Conservation (phyloP, 1,139 yeast species). For the Sugiyamaella grinbergsii region DNA sequence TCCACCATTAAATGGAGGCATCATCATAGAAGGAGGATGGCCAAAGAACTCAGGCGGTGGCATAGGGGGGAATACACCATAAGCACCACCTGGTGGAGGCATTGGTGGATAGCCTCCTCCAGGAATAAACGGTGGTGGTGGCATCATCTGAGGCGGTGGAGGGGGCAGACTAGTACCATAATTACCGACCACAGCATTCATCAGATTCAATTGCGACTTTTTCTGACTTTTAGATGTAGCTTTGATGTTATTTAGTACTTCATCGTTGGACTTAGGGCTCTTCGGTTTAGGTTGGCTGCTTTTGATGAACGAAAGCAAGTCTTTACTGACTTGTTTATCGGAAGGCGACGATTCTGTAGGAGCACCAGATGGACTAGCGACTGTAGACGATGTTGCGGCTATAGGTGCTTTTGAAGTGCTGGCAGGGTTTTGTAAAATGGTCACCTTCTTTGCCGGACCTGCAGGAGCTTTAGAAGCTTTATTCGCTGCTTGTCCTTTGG, state of each 20-base stretch:
- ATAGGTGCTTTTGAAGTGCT: neutral
- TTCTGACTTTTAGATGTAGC: constrained; percentile 43
- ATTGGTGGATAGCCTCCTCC: constrained; percentile 30
- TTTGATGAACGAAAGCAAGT: constrained; percentile 48
- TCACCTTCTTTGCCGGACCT: constrained; percentile 1
- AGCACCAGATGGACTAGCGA: too few species aligned
- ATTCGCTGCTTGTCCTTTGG: constrained; percentile 6
- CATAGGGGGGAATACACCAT: constrained; percentile 22
- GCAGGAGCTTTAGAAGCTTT: constrained; percentile 1
- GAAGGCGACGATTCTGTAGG: constrained; percentile 17
- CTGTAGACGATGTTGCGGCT: too few species aligned
- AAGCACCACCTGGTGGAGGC: constrained; percentile 24
- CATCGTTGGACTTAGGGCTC: constrained; percentile 34
- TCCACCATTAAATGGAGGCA: constrained; percentile 25
- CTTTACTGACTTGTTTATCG: constrained; percentile 39
- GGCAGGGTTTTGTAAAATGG: constrained; percentile 9
- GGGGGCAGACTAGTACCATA: constrained; percentile 25
- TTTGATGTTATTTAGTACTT: constrained; percentile 41
- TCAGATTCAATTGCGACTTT: constrained; percentile 47
- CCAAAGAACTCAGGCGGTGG: constrained; percentile 23
- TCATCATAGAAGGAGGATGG: constrained; percentile 15
- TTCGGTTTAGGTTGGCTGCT: constrained; percentile 29
- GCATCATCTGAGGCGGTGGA: constrained; percentile 43
- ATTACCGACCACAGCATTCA: constrained; percentile 48
- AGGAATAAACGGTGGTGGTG: constrained; percentile 35